Evolutionary conservation across 805 yeast genomes (phyloP).

Genomic region (Peterozyma toletana): DNA sequence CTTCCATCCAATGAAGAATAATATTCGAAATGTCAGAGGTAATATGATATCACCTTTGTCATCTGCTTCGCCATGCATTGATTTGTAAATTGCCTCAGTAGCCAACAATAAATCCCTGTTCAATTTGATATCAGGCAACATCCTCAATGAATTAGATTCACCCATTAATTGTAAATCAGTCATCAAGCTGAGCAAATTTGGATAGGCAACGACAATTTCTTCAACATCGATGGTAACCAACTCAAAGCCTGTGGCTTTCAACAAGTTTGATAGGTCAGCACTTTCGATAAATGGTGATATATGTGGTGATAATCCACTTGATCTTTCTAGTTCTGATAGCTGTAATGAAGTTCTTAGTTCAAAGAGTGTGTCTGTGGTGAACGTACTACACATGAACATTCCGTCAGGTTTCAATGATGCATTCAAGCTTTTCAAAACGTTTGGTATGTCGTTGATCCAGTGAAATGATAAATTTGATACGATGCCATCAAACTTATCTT

Average conservation of each 20-base stretch:
- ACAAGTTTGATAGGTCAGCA: conserved; percentile 64
- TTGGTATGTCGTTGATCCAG: conserved; percentile 85
- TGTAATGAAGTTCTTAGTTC: conserved; percentile 77
- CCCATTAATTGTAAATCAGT: conserved; percentile 79
- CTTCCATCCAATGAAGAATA: conserved; percentile 89
- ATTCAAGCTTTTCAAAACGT: conserved; percentile 47
- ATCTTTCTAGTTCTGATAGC: conserved; percentile 73
- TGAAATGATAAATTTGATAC: conserved; percentile 68
- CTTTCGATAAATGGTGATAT: conserved; percentile 76
- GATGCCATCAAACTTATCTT: conserved; percentile 56
- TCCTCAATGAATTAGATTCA: conserved; percentile 61
- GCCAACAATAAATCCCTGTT: conserved; percentile 65
- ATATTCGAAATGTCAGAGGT: conserved; percentile 77
- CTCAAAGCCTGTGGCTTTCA: conserved; percentile 72
- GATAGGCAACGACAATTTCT: conserved; percentile 73
- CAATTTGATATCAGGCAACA: conserved; percentile 28
- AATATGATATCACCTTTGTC: conserved; percentile 35
- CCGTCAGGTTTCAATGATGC: conserved; percentile 70
- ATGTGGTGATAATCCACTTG: conserved; percentile 75
- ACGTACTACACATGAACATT: conserved; percentile 70
- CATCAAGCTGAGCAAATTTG: conserved; percentile 59
- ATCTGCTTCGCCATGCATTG: conserved; percentile 62
- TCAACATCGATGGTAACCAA: conserved; percentile 81
- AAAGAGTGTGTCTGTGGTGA: conserved; percentile 81
- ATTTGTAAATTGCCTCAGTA: conserved; percentile 65